Percentiles rank a stretch among this genome's conserved stretches.
phyloP scores from a whole-genome alignment of 225 moss, liverwort and hornwort genomes.

The Bryoerythrophyllum caledonicum region DNA sequence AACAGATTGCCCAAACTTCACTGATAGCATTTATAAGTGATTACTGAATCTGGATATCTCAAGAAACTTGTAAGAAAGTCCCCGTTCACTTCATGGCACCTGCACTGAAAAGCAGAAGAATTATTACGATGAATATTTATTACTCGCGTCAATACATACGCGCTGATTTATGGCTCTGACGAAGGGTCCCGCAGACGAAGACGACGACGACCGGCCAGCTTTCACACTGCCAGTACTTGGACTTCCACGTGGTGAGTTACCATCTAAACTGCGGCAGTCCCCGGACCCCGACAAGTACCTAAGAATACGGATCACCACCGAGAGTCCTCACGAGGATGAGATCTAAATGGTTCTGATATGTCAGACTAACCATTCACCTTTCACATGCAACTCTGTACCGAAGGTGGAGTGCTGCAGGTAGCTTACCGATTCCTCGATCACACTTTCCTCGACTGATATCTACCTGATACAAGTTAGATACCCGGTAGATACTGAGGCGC shows the following conservation, averaged over 20 bases:
- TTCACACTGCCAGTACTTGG: not conserved
- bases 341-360: not conserved
- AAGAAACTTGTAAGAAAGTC: too few species aligned
- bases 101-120: not conserved
- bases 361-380: not conserved
- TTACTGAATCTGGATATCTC: too few species aligned
- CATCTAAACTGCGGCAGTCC: not conserved
- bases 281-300: not conserved
- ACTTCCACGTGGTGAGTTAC: not conserved
- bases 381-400: slow-evolving; percentile 22
- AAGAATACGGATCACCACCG: not conserved
- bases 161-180: not conserved
- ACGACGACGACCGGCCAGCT: not conserved
- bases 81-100: too few species aligned
- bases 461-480: too few species aligned
- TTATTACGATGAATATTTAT: too few species aligned
- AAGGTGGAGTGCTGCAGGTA: not conserved
- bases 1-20: too few species aligned
- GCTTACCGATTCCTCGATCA: not conserved
- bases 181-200: not conserved
- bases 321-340: not conserved
- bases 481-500: too few species aligned
- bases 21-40: too few species aligned
- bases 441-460: not conserved
- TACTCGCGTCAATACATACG: not conserved